A percentile compares a stretch with the other conserved stretches of the same genome.
Evolutionary conservation across 305 asterid species (phyloP).

Genomic region (Solanum hybrid): DNA sequence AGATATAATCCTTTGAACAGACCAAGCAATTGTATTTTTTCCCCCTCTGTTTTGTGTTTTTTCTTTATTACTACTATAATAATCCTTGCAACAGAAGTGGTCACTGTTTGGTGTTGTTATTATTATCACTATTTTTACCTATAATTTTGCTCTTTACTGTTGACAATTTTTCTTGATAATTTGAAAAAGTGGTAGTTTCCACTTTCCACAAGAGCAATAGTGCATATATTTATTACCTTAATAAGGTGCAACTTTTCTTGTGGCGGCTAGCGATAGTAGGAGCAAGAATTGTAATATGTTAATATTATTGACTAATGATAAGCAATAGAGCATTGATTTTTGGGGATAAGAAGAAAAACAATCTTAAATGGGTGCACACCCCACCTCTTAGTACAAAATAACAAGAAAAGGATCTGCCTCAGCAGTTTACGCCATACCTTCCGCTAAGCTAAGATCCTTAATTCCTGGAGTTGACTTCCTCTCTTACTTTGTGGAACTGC

Average conservation of each 20-base stretch:
- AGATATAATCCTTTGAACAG: neutral
- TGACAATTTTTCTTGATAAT: neutral
- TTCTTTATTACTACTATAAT: neutral
- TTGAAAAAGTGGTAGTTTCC: neutral
- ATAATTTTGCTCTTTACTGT: neutral
- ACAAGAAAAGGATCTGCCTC: neutral
- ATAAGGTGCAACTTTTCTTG: neutral
- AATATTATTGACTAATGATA: neutral
- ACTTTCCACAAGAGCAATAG: neutral
- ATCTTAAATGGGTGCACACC: neutral
- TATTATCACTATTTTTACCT: neutral
- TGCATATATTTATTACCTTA: neutral
- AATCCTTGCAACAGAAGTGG: neutral
- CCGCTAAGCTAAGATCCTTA: conserved; percentile 1
- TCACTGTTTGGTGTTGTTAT: neutral
- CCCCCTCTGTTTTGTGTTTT: neutral
- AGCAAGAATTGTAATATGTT: neutral
- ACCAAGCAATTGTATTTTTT: neutral
- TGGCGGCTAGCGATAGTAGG: neutral
- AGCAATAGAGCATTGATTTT: neutral
- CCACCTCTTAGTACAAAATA: neutral
- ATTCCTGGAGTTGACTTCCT: neutral
- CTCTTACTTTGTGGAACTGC: neutral
- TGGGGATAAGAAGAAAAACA: neutral
- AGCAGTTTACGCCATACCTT: neutral